Evolutionary conservation across 2,329 filamentous ascomycete genomes (phyloP).

Genomic region (Arthrobotrys sphaeroides): DNA sequence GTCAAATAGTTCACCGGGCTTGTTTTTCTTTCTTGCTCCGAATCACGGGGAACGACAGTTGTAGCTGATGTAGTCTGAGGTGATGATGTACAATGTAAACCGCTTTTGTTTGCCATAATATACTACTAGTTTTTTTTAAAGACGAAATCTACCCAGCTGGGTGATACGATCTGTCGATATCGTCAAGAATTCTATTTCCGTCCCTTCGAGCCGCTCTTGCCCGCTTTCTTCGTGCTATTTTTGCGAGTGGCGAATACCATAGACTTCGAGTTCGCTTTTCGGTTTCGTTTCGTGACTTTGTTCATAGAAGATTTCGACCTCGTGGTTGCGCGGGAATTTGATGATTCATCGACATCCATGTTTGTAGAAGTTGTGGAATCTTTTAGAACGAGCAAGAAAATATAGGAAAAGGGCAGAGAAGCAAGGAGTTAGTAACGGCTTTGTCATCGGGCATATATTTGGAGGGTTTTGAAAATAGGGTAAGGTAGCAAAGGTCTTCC

Average conservation of each 20-base stretch:
- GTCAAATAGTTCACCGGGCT: no score
- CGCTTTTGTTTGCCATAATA: no score
- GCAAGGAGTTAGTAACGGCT: constrained; percentile 52
- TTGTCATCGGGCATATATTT: constrained; percentile 40
- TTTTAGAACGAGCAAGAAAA: constrained; percentile 53
- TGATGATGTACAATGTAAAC: no score
- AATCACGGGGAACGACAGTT: no score
- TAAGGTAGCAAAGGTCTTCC: constrained; percentile 34
- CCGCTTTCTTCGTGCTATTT: constrained; percentile 16
- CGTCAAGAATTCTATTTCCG: constrained; percentile 26
- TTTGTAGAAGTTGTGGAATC: constrained; percentile 47
- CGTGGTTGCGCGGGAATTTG: constrained; percentile 21
- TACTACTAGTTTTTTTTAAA: no score
- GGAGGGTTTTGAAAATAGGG: constrained; percentile 47
- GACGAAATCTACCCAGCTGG: neutral
- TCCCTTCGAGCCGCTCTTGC: constrained; percentile 31
- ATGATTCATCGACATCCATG: constrained; percentile 52
- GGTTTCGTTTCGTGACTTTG: constrained; percentile 41
- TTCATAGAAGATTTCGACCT: constrained; percentile 27
- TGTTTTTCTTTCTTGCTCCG: no score
- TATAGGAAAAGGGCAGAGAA: constrained; percentile 50
- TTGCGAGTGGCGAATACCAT: constrained; percentile 51
- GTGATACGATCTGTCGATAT: neutral
- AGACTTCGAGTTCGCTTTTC: constrained; percentile 46
- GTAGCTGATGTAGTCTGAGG: no score